Base-by-base conservation (phyloP, 169 alveolate genomes). In the Plasmodium yoelii region DNA sequence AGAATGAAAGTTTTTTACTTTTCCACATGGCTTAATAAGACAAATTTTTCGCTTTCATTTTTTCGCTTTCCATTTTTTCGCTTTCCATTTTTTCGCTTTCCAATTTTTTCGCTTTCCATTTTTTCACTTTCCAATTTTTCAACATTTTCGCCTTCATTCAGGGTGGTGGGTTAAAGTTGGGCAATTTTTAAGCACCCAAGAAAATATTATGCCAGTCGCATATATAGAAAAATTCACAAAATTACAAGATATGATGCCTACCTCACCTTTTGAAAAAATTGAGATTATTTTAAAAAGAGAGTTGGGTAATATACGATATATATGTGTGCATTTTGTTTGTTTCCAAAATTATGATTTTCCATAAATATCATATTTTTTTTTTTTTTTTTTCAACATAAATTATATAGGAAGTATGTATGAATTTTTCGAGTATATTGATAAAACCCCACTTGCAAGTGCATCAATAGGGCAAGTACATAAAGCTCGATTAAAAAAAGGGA, bases 161-260 rank as follows among this genome's bases (percentile, higher is more conserved):
- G 97, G 98, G 10, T 96, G 98, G 97, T 97, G 98, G 98, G 97
- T 96, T 34, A 97, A 96, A 75, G 97, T 97, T 9, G 98, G 98
- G 22, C 98, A 97, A 87, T 95, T 97, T 84, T 73, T 97, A 91
- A 95, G 98, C 74, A 97, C 98, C 2, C 95, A 97, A 71, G 93
- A 96, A 63, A 98, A 97, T 61, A 73, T 97, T 73, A 88, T 97
- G 71, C 98, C 98, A 18, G 77, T 75, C 73, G 96, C 95, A 86
- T 97, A 96, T 90, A 87, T 97, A 46, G 94, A 93, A 34, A 95
- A 96, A 82, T 87, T 97, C 42, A 90, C 95, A 6, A 94, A 94
- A 64, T 93, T 97, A 47, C 98, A 97, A 56, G 98, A 97, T 65
- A 88, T 90, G 93, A 95, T 97, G 95, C 98, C 98, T 13, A 94